Percentiles rank a stretch among this genome's conserved stretches.
phyloP scores from a whole-genome alignment of 495 filamentous ascomycete genomes.

The Tuber melanosporum region DNA sequence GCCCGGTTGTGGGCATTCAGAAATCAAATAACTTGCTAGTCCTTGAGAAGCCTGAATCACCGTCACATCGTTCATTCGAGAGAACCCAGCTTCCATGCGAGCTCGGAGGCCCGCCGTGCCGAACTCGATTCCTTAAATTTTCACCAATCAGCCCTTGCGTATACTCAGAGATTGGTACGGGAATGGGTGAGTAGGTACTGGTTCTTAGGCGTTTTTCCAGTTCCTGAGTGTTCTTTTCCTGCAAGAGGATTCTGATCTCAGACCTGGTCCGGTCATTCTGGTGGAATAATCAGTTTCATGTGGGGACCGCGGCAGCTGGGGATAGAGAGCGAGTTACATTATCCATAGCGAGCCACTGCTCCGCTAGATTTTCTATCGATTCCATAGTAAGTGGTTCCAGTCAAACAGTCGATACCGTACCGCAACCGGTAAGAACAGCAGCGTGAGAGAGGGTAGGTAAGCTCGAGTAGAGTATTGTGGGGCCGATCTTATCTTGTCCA shows the following conservation, averaged over 20 bases:
- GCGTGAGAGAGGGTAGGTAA: neutral
- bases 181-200: slow-evolving; percentile 47
- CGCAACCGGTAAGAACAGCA: neutral
- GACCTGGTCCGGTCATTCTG: slow-evolving; percentile 53
- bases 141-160: slow-evolving; percentile 5
- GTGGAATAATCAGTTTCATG: slow-evolving; percentile 4
- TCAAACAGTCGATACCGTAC: neutral
- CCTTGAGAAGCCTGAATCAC: slow-evolving; percentile 70
- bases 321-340: slow-evolving; percentile 44
- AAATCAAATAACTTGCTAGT: slow-evolving; percentile 56
- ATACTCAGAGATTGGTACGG: neutral
- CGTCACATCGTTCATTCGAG: slow-evolving; percentile 62
- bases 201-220: slow-evolving; percentile 54
- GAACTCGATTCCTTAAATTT: slow-evolving; percentile 54
- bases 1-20: slow-evolving; percentile 42
- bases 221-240: slow-evolving; percentile 48
- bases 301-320: neutral
- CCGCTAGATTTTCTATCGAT: slow-evolving; percentile 24
- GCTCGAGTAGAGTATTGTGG: neutral
- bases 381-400: slow-evolving; percentile 6
- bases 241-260: slow-evolving; percentile 55
- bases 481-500: slow-evolving; percentile 17
- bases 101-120: slow-evolving; percentile 61
- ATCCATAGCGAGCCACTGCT: slow-evolving; percentile 59
- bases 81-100: slow-evolving; percentile 64